phyloP scores from a whole-genome alignment of 1,284 basidiomycete species.

The Cutaneotrichosporon sp. region DNA sequence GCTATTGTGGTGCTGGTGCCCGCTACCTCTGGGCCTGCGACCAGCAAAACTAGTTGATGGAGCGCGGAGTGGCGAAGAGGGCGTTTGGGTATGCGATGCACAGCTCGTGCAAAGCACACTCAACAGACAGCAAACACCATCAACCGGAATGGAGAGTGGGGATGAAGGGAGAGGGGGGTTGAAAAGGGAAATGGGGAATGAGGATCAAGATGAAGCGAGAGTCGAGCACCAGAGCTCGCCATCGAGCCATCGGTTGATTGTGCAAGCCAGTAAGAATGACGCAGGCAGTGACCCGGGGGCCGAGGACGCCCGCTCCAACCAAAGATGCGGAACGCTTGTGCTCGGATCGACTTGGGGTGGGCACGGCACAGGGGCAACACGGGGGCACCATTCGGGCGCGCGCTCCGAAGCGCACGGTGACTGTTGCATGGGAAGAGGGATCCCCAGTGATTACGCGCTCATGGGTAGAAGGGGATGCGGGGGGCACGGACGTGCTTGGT shows the following conservation, averaged over 20 bases:
- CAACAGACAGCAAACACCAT: slow-evolving; percentile 6
- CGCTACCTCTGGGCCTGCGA: background rate
- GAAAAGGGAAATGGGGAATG: slow-evolving; percentile 1
- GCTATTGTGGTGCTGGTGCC: background rate
- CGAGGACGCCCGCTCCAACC: slow-evolving; percentile 5
- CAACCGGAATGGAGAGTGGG: background rate
- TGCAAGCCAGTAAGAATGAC: slow-evolving; percentile 5
- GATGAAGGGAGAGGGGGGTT: background rate
- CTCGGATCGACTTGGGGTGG: background rate
- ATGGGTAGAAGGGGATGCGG: background rate
- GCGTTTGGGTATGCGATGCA: slow-evolving; percentile 3
- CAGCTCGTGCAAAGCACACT: slow-evolving; percentile 7
- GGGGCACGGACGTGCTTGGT: background rate
- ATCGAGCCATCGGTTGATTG: background rate
- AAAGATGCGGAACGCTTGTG: slow-evolving; percentile 7
- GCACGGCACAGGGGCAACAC: slow-evolving; percentile 2
- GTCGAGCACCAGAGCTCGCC: background rate
- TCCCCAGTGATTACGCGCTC: background rate
- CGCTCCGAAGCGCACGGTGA: background rate
- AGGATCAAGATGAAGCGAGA: background rate
- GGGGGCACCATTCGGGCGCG: background rate
- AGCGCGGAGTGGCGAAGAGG: background rate
- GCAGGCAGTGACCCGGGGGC: background rate
- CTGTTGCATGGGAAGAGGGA: too few relatives aligned
- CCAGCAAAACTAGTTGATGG: background rate